Base-by-base conservation (phyloP, 345 rosid species). In the Anastatica hierochuntica region DNA sequence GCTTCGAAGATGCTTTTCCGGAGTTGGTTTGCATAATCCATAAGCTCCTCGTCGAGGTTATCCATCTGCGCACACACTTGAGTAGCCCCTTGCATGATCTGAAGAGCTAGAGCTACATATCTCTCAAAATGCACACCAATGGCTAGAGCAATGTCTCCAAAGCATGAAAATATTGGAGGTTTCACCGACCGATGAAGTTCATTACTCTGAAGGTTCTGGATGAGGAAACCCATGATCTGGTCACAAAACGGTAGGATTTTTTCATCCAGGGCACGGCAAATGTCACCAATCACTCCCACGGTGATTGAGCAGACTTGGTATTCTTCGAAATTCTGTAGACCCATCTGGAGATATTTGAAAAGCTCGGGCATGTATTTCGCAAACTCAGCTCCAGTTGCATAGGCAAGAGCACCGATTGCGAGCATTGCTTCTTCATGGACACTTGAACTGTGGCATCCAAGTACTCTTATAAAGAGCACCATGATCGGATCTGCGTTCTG, bases 361-460 rank as follows among this genome's bases (percentile, higher is more conserved):
- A 90, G 74, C 68, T 82, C 90, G 1, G 79, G 62, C 85, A 90
- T 80, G 58, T 90, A 90, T 60, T 79, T 90, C 23, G 55, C 75
- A 53, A 90, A 90, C 56, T 77, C 87, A 11, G 85, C 29, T 47
- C 96, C 98, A 56, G 81, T 74, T 1, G 95, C 96, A 67, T 88
- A 83, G 50, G 98, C 98, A 37, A 92, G 84, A 7, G 96, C 84
- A 59, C 98, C 98, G 5, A 92, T 83, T 21, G 98, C 98, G 20
- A 92, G 96, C 98, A 92, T 92, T 36, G 95, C 96, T 71, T 92
- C 98, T 77, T 92, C 95, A 12, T 85, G 95, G 43, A 88, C 95
- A 6, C 95, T 88, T 58, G 98, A 83, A 72, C 88, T 88, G 58
- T 78, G 85, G 66, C 95, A 92, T 41, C 79, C 90, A 60, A 92